Conservation (phyloP, 2,329 filamentous ascomycete genomes). For the Claviceps sp. region DNA sequence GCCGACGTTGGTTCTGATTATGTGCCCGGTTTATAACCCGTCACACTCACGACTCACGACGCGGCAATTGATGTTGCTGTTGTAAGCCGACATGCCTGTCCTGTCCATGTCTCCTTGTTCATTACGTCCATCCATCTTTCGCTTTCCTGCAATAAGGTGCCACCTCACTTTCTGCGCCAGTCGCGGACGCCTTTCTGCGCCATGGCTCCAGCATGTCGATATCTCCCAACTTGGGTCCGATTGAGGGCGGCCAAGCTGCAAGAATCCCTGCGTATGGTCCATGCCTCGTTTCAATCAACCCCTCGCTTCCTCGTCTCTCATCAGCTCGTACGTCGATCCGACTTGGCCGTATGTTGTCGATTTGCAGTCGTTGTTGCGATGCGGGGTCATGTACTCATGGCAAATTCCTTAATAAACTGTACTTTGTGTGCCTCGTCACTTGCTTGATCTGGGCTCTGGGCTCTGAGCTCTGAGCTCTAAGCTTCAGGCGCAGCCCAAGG, state of each 20-base stretch:
- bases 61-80: background rate
- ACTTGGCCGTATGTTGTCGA: background rate
- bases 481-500: background rate
- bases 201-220: conserved; percentile 1
- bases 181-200: background rate
- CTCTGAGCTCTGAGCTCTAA: background rate
- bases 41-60: background rate
- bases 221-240: background rate
- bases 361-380: background rate
- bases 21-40: too few relatives aligned
- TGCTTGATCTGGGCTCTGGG: too few relatives aligned
- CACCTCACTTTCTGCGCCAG: background rate
- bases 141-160: background rate
- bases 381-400: too few relatives aligned
- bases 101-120: background rate
- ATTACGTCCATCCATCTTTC: background rate
- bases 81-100: background rate
- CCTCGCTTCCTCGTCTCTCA: background rate
- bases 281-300: background rate
- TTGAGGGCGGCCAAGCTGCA: background rate
- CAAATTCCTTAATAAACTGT: too few relatives aligned
- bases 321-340: background rate
- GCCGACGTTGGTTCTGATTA: too few relatives aligned
- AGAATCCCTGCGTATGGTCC: background rate
- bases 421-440: too few relatives aligned